Conservation (phyloP, 2,329 filamentous ascomycete species). For the Colletotrichum tropicicola region DNA sequence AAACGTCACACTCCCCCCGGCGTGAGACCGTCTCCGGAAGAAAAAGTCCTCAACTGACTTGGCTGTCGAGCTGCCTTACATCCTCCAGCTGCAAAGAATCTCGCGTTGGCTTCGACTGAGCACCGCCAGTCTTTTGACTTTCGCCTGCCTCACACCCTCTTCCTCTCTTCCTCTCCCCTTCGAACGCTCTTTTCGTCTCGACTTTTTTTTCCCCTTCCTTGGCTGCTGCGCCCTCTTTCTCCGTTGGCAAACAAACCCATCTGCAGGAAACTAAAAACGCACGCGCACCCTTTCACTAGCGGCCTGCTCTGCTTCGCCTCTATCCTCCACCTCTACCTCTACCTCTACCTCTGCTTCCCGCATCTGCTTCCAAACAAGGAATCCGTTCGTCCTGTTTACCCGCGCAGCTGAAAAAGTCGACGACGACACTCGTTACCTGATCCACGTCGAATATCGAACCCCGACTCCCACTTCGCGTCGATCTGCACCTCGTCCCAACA, state of each 20-base stretch:
- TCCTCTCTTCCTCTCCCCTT: not conserved
- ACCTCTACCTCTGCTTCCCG: not conserved
- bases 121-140: too few species aligned
- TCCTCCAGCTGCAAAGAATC: too few species aligned
- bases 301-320: slow-evolving; percentile 9
- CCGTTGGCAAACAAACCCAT: slow-evolving; percentile 8
- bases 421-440: slow-evolving; percentile 20
- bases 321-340: not conserved
- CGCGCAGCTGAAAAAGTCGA: slow-evolving; percentile 2
- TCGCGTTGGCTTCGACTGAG: too few species aligned
- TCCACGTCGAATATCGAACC: not conserved
- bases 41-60: too few species aligned
- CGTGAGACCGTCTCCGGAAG: slow-evolving; percentile 22
- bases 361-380: slow-evolving; percentile 14
- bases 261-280: slow-evolving; percentile 21
- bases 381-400: not conserved
- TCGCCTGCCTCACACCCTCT: not conserved
- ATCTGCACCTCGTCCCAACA: not conserved
- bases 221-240: slow-evolving; percentile 25
- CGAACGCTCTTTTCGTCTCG: slow-evolving; percentile 22
- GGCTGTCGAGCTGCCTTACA: too few species aligned
- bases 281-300: slow-evolving; percentile 14
- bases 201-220: not conserved
- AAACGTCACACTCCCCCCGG: slow-evolving; percentile 4
- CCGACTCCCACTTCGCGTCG: not conserved